Evolutionary conservation across 331 rosid species (phyloP).

Genomic region (Malus hybrid): DNA sequence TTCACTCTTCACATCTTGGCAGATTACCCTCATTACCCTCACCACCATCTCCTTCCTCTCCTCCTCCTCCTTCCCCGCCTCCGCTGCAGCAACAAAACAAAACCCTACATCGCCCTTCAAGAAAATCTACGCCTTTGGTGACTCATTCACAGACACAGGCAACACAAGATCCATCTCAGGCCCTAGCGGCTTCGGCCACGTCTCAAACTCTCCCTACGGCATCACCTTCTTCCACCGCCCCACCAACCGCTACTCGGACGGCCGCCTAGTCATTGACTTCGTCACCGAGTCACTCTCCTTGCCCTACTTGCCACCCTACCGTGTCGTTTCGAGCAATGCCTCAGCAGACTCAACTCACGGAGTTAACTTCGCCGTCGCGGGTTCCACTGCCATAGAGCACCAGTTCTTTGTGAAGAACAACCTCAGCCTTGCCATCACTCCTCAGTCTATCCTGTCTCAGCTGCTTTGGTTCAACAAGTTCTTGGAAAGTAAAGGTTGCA

Average conservation of each 20-base stretch:
- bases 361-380: conserved; percentile 86
- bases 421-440: conserved; percentile 58
- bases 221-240: conserved; percentile 74
- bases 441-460: conserved; percentile 74
- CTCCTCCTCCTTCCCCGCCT: conserved; percentile 7
- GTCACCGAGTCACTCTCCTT: conserved; percentile 58
- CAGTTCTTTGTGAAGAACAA: conserved; percentile 70
- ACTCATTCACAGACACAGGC: conserved; percentile 95
- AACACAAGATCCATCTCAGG: conserved; percentile 61
- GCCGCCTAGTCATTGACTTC: conserved; percentile 83
- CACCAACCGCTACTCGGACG: conserved; percentile 83
- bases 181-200: conserved; percentile 80
- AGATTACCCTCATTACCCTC: neutral
- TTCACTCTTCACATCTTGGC: neutral
- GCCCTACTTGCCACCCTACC: conserved; percentile 66
- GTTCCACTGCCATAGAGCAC: conserved; percentile 78
- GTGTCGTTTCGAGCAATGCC: conserved; percentile 18
- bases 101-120: conserved; percentile 38
- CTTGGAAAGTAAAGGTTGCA: conserved; percentile 41
- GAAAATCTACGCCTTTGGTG: conserved; percentile 78
- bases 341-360: conserved; percentile 35
- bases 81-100: conserved; percentile 5
- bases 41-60: conserved; percentile 15
- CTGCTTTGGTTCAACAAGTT: conserved; percentile 64
- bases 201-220: conserved; percentile 67